A percentile compares a stretch with the other conserved stretches of the same genome.
phyloP scores from a whole-genome alignment of 2,329 filamentous ascomycete species.

The Fusarium zealandicum region DNA sequence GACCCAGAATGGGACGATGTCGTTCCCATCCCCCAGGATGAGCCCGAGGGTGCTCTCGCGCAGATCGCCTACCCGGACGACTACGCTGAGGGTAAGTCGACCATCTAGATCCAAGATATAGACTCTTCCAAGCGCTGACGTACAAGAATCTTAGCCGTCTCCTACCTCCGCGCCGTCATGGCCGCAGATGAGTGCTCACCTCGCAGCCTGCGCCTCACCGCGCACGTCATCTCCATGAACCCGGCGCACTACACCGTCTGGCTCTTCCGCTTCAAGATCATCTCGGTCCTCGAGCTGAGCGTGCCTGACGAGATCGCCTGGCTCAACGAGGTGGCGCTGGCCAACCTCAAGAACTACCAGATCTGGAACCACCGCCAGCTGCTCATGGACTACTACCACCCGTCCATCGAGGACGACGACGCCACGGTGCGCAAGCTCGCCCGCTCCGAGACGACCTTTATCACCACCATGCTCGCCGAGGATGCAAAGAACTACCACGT shows the following conservation, averaged over 20 bases:
- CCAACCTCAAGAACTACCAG: slow-evolving; percentile 97
- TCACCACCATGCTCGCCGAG: slow-evolving; percentile 78
- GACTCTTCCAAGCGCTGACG: slow-evolving; percentile 20
- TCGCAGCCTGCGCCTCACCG: slow-evolving; percentile 80
- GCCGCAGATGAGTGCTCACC: slow-evolving; percentile 82
- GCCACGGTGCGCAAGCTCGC: slow-evolving; percentile 65
- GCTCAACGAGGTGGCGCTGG: slow-evolving; percentile 83
- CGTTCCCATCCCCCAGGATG: slow-evolving; percentile 80
- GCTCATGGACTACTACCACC: slow-evolving; percentile 65
- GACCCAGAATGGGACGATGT: slow-evolving; percentile 87
- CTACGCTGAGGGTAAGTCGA: slow-evolving; percentile 75
- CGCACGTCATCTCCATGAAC: slow-evolving; percentile 90
- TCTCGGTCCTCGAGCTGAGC: slow-evolving; percentile 71
- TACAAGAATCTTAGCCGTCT: slow-evolving; percentile 67
- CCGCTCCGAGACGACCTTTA: slow-evolving; percentile 74
- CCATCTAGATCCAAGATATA: neutral
- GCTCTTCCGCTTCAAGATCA: slow-evolving; percentile 87
- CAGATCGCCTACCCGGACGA: slow-evolving; percentile 89
- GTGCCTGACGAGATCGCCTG: slow-evolving; percentile 79
- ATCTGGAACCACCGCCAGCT: slow-evolving; percentile 85
- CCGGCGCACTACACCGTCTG: slow-evolving; percentile 98
- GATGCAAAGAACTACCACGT: slow-evolving; percentile 99
- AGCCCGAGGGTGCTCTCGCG: slow-evolving; percentile 85
- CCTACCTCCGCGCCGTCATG: slow-evolving; percentile 95
- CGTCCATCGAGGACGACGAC: slow-evolving; percentile 64